phyloP scores from a whole-genome alignment of 1,139 yeast genomes.

The Tardiomyces digboiensis region DNA sequence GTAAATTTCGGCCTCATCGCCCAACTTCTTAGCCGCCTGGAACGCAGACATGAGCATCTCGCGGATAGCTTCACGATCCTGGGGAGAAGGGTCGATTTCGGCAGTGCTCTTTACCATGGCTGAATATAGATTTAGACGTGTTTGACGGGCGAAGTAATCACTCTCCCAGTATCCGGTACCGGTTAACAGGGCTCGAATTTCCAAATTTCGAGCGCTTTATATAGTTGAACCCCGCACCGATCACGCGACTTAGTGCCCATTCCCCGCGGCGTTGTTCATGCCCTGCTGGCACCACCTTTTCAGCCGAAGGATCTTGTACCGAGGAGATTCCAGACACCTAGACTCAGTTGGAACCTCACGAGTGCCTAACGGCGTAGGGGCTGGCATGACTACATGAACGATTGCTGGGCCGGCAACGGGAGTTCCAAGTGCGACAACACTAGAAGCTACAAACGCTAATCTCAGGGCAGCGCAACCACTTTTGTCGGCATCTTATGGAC shows the following conservation, averaged over 20 bases:
- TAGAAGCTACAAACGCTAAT: too few relatives aligned
- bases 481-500: too few relatives aligned
- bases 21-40: conserved; percentile 8
- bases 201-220: not conserved
- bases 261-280: not conserved
- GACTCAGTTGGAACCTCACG: too few relatives aligned
- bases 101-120: conserved; percentile 7
- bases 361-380: too few relatives aligned
- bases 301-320: too few relatives aligned
- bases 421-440: too few relatives aligned
- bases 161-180: not conserved
- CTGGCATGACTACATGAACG: too few relatives aligned
- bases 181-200: not conserved
- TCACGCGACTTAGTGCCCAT: conserved; percentile 1
- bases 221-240: not conserved
- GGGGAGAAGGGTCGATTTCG: conserved; percentile 14
- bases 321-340: too few relatives aligned
- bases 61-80: conserved; percentile 13
- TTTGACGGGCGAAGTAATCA: not conserved
- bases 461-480: too few relatives aligned
- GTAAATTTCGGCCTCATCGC: too few relatives aligned
- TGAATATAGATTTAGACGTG: not conserved
- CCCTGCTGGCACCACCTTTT: too few relatives aligned
- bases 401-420: too few relatives aligned
- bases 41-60: conserved; percentile 12